Conservation (phyloP, 805 yeast genomes). For the Komagataella kurtzmanii region DNA sequence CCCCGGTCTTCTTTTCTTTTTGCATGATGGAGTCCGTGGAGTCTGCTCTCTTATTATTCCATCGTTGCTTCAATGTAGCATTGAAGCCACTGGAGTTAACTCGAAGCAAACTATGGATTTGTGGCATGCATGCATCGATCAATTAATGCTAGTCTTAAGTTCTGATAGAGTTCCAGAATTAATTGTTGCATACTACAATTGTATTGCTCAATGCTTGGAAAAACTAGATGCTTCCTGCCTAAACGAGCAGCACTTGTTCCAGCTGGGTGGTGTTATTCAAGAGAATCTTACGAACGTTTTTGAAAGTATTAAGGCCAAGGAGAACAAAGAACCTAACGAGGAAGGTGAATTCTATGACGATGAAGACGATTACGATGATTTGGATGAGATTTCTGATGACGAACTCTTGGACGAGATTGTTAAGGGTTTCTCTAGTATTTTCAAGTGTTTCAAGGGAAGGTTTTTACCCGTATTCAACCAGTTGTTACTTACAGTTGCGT, state of each 20-base stretch:
- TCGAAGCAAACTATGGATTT: slow-evolving; percentile 43
- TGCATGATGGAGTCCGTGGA: slow-evolving; percentile 89
- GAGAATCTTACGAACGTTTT: slow-evolving; percentile 53
- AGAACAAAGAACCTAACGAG: slow-evolving; percentile 69
- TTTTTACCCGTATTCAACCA: slow-evolving; percentile 56
- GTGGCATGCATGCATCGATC: slow-evolving; percentile 61
- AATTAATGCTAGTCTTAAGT: slow-evolving; percentile 52
- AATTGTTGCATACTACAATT: slow-evolving; percentile 61
- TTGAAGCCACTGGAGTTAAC: slow-evolving; percentile 39
- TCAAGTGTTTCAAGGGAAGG: slow-evolving; percentile 43
- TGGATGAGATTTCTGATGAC: slow-evolving; percentile 74
- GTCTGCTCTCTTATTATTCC: slow-evolving; percentile 83
- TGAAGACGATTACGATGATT: neutral
- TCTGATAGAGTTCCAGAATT: slow-evolving; percentile 79
- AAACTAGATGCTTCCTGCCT: slow-evolving; percentile 55
- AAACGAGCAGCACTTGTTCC: slow-evolving; percentile 36
- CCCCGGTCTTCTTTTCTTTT: slow-evolving; percentile 82
- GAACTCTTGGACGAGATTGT: slow-evolving; percentile 80
- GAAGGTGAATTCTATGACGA: slow-evolving; percentile 40
- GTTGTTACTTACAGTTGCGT: slow-evolving; percentile 47
- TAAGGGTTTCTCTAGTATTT: slow-evolving; percentile 56
- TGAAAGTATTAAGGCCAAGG: slow-evolving; percentile 60
- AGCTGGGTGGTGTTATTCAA: slow-evolving; percentile 45
- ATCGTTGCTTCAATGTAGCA: slow-evolving; percentile 51
- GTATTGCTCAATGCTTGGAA: slow-evolving; percentile 54